Evolutionary conservation across 441 rosid species (phyloP), one percentile per base, ranked within the genome.

Genomic region (Adansonia madagascariensis): DNA sequence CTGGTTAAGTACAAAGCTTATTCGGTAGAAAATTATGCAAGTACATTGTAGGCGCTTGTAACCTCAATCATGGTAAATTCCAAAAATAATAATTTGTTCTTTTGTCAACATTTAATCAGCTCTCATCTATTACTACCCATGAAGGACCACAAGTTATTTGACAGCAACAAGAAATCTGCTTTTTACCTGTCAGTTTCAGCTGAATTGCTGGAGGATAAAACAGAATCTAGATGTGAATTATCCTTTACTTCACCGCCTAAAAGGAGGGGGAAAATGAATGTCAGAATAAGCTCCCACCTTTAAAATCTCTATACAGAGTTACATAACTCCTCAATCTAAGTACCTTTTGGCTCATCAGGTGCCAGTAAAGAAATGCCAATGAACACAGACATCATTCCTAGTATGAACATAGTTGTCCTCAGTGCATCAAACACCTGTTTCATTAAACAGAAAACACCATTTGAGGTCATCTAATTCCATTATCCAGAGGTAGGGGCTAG

Each of bases 371-470:
- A 89, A 77, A 95, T 94, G 83, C 99, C 98, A 61, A 90, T 74
- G 84, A 95, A 95, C 53, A 95, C 97, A 12, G 90, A 90, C 61
- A 86, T 57, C 97, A 94, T 92, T 75, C 99, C 99, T 66, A 89
- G 86, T 82, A 94, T 84, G 90, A 95, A 94, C 99, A 95, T 94
- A 14, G 97, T 94, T 35, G 94, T 94, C 89, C 97, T 90, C 69
- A 92, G 78, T 2, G 93, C 89, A 87, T 94, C 91, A 49, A 95
- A 91, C 66, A 91, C 99, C 99, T 95, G 91, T 77, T 78, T 64
- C 63, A 18, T 74, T 15, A 60, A 82, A 76, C 65, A 81, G 72
- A 31, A 12, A 49, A 69, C 74, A 79, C 71, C 41, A 41, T 73
- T 56, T 49, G 0, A 27, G 47, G 14, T 59, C 55, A 46, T 46